These are phyloP conservation scores for Blastomyces gilchristii DNA, from an alignment of 2,329 filamentous ascomycete species.

Conservation along the genomic window DNA sequence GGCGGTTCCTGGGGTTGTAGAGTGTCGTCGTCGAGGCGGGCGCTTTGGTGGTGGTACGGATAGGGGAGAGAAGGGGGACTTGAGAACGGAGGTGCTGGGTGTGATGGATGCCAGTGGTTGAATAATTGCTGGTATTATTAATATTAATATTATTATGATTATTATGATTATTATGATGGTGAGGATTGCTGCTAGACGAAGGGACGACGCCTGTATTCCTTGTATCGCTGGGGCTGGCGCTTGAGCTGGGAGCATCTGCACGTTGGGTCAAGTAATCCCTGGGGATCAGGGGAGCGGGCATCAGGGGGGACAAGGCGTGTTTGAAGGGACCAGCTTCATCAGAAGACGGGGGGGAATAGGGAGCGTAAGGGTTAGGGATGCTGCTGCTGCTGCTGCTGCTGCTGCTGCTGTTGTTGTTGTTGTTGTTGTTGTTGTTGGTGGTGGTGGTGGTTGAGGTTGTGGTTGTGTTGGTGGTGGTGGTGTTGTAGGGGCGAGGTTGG, in stretches of 20 bases:
- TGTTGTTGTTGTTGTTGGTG: slow-evolving; percentile 8
- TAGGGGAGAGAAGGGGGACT: background rate
- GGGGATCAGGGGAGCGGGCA: slow-evolving; percentile 25
- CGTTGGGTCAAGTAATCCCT: slow-evolving; percentile 27
- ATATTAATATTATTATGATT: background rate
- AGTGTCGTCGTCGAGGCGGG: slow-evolving; percentile 10
- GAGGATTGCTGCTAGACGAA: background rate
- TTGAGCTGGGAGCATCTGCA: slow-evolving; percentile 17
- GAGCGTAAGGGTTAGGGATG: background rate
- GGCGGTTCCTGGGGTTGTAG: background rate
- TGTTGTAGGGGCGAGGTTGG: background rate
- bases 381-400: background rate
- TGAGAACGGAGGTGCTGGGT: slow-evolving; percentile 5
- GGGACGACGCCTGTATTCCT: background rate
- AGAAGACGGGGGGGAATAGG: background rate
- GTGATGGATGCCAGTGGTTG: background rate
- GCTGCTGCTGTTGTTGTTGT: slow-evolving; percentile 17
- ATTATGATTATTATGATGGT: slow-evolving; percentile 9
- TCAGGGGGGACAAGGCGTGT: background rate
- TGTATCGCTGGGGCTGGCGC: background rate
- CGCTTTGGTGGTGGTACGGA: slow-evolving; percentile 12
- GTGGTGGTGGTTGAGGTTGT: too few species aligned
- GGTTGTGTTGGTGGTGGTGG: background rate
- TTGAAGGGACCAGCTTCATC: background rate
- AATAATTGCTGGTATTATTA: background rate